These are phyloP conservation scores for Rhodomyrtus psidioides DNA, from an alignment of 441 rosid species.

Conservation along the genomic window DNA sequence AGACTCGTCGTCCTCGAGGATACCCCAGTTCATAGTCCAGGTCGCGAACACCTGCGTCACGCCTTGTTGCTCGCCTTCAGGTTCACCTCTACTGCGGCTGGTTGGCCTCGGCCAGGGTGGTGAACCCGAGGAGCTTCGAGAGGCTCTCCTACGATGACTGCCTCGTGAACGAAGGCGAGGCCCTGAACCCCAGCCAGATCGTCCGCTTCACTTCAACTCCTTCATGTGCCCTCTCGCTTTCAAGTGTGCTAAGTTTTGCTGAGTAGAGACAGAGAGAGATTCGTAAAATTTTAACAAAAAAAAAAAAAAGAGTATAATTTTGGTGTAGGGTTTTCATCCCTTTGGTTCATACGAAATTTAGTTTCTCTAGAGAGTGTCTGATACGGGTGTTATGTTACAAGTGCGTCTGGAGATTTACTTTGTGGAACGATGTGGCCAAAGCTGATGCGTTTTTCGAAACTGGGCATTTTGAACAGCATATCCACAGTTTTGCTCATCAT, in stretches of 20 bases:
- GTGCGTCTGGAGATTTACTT: too few relatives aligned
- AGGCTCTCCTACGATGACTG: slow-evolving; percentile 46
- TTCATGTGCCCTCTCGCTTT: slow-evolving; percentile 39
- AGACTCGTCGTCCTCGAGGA: slow-evolving; percentile 31
- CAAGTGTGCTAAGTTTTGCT: slow-evolving; percentile 40
- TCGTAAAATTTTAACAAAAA: too few relatives aligned
- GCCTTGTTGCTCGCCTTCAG: slow-evolving; percentile 32
- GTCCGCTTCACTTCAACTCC: slow-evolving; percentile 47
- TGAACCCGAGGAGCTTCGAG: slow-evolving; percentile 38
- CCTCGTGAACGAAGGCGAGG: slow-evolving; percentile 38
- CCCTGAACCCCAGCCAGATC: slow-evolving; percentile 28
- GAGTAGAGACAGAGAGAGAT: neutral
- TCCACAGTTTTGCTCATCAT: neutral
- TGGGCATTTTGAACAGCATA: neutral
- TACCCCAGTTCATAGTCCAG: slow-evolving; percentile 44
- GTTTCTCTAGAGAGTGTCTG: neutral
- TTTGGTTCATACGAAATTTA: neutral
- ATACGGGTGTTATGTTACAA: too few relatives aligned
- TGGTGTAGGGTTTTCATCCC: neutral
- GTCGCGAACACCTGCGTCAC: slow-evolving; percentile 34
- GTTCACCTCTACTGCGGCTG: slow-evolving; percentile 47
- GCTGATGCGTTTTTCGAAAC: neutral
- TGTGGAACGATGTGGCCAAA: neutral
- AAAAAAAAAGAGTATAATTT: too few relatives aligned
- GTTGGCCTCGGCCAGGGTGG: slow-evolving; percentile 48